These are phyloP conservation scores for Postia placenta DNA, from an alignment of 768 basidiomycete species.

Conservation along the genomic window DNA sequence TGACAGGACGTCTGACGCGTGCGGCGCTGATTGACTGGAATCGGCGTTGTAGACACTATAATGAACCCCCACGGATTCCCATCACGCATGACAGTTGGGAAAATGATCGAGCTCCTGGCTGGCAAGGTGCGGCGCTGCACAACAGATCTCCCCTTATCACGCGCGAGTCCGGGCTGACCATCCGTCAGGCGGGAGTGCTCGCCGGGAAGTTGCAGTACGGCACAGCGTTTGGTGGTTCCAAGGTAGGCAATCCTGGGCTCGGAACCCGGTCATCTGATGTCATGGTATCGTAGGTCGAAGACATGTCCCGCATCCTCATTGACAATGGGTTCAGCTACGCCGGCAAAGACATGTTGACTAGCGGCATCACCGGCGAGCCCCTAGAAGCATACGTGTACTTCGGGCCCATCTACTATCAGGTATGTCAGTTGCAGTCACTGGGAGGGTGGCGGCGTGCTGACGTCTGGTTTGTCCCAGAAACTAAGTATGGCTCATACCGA, in stretches of 20 bases:
- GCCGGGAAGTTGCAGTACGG: constrained; percentile 88
- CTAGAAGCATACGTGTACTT: constrained; percentile 98
- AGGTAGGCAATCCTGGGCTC: constrained; percentile 40
- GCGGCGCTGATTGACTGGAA: constrained; percentile 6
- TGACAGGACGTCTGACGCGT: background rate
- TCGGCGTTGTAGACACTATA: constrained; percentile 68
- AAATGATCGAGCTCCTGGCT: constrained; percentile 97
- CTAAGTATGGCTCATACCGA: constrained; percentile 66
- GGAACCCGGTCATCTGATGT: background rate
- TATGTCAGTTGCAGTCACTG: constrained; percentile 26
- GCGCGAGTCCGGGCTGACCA: background rate
- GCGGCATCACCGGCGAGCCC: constrained; percentile 95
- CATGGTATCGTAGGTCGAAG: constrained; percentile 62
- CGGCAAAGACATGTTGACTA: constrained; percentile 99
- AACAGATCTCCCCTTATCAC: background rate
- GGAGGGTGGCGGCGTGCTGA: constrained; percentile 1
- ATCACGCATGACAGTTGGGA: constrained; percentile 98
- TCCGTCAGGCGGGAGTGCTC: constrained; percentile 76
- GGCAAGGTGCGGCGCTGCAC: constrained; percentile 64
- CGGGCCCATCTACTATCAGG: constrained; percentile 97
- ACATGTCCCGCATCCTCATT: constrained; percentile 95
- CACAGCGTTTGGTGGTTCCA: constrained; percentile 96
- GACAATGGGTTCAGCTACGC: constrained; percentile 95
- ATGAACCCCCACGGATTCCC: constrained; percentile 99
- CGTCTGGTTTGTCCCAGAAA: constrained; percentile 51